Conservation (phyloP, 2,329 filamentous ascomycete species). For the Beauveria sp. region DNA sequence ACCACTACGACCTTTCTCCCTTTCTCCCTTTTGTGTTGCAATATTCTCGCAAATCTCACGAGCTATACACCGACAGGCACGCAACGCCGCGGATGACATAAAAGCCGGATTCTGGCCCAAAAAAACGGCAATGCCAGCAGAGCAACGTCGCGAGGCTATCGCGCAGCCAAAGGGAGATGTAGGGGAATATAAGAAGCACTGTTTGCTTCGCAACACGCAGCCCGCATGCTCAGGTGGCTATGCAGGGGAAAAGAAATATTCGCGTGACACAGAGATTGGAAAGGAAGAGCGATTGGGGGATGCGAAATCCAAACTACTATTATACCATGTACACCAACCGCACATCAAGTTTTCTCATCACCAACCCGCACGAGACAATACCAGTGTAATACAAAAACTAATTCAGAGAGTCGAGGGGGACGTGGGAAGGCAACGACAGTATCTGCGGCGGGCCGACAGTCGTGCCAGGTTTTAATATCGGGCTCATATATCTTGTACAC, state of each 20-base stretch:
- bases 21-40: background rate
- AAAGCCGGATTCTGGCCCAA: background rate
- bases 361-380: background rate
- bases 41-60: background rate
- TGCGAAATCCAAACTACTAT: background rate
- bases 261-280: background rate
- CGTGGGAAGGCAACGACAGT: background rate
- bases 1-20: background rate
- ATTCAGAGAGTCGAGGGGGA: background rate
- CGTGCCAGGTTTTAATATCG: constrained; percentile 6
- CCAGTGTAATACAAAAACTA: constrained; percentile 5
- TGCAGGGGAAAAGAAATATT: background rate
- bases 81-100: background rate
- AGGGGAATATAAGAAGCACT: background rate
- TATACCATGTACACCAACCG: constrained; percentile 11
- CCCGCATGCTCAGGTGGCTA: background rate
- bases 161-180: background rate
- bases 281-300: background rate
- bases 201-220: background rate
- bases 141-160: background rate
- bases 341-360: constrained; percentile 13
- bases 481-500: constrained; percentile 4
- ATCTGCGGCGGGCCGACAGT: constrained; percentile 7
- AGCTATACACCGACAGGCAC: background rate
- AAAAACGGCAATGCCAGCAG: background rate